Evolutionary conservation across 805 yeast species (phyloP).

Genomic region (Saccharomycopsis microspora): DNA sequence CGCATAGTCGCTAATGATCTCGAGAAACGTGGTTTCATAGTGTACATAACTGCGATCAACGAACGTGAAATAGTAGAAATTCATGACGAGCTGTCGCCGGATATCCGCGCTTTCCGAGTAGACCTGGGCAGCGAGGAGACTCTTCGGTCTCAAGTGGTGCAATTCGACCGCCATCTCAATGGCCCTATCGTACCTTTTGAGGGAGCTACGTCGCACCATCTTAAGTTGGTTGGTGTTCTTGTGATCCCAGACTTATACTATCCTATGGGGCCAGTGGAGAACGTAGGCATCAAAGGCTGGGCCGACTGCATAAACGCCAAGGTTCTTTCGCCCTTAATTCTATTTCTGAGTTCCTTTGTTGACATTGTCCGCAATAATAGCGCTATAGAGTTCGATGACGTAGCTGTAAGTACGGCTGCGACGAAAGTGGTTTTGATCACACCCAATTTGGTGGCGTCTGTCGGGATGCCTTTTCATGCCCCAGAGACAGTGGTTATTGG

Average conservation of each 20-base stretch:
- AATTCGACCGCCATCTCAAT: constrained; percentile 37
- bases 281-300: constrained; percentile 43
- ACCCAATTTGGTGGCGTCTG: constrained; percentile 43
- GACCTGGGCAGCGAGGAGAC: constrained; percentile 31
- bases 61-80: constrained; percentile 30
- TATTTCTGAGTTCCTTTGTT: constrained; percentile 45
- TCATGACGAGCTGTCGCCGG: constrained; percentile 51
- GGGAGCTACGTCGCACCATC: constrained; percentile 43
- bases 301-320: constrained; percentile 32
- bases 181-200: constrained; percentile 45
- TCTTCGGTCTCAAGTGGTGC: constrained; percentile 35
- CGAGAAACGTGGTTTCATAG: constrained; percentile 71
- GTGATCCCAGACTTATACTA: constrained; percentile 60
- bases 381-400: constrained; percentile 19
- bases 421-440: constrained; percentile 37
- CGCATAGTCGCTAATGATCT: constrained; percentile 61
- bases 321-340: constrained; percentile 34
- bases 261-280: constrained; percentile 59
- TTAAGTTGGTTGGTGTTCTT: constrained; percentile 53
- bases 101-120: constrained; percentile 55
- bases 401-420: constrained; percentile 1
- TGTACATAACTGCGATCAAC: constrained; percentile 48
- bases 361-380: constrained; percentile 39
- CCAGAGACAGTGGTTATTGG: constrained; percentile 47
- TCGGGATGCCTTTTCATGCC: constrained; percentile 51